These are phyloP conservation scores for Rosa rugosa DNA, from an alignment of 306 rosid genomes.

Conservation along the genomic window DNA sequence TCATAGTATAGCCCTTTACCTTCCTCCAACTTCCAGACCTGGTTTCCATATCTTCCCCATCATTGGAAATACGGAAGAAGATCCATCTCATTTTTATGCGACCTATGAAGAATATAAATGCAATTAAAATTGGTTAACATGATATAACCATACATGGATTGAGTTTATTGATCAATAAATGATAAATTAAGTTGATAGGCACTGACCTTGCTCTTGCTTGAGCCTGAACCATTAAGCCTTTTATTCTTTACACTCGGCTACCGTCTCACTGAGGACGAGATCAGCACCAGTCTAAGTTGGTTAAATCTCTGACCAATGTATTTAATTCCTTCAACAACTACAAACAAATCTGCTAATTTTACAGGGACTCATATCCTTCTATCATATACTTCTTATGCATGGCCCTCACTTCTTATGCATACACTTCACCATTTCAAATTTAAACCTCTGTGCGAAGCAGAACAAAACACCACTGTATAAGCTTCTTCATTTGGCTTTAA, in stretches of 20 bases:
- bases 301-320: not conserved
- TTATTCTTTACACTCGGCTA: not conserved
- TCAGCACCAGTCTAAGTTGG: not conserved
- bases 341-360: not conserved
- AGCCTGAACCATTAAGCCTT: not conserved
- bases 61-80: not conserved
- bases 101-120: not conserved
- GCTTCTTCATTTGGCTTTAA: not conserved
- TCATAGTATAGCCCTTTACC: not conserved
- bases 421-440: not conserved
- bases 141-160: not conserved
- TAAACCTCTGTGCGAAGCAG: not conserved
- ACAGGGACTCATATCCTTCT: not conserved
- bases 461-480: not conserved
- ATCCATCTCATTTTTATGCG: not conserved
- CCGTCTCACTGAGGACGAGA: not conserved
- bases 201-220: not conserved
- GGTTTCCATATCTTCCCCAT: not conserved
- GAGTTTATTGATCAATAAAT: not conserved
- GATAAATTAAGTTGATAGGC: not conserved
- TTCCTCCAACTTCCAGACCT: not conserved
- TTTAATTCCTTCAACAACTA: not conserved
- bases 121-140: too few relatives aligned
- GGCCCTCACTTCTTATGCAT: too few relatives aligned
- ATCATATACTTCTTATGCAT: not conserved